Evolutionary conservation across 225 moss, liverwort and hornwort species (phyloP).

Genomic region (Climacium dendroides): DNA sequence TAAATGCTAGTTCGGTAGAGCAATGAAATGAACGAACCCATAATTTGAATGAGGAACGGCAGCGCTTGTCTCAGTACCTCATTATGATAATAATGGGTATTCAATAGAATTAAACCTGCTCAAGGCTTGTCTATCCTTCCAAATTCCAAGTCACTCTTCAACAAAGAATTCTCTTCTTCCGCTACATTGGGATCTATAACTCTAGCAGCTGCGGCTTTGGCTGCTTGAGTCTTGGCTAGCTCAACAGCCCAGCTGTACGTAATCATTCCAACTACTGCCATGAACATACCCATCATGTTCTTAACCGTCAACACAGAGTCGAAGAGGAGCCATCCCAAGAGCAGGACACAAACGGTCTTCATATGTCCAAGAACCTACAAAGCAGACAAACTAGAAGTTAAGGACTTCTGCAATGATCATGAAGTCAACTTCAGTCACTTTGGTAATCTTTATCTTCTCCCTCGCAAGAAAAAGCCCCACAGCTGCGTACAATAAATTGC

Average conservation of each 20-base stretch:
- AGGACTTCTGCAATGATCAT: background rate
- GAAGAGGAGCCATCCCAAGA: constrained; percentile 56
- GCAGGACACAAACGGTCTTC: constrained; percentile 53
- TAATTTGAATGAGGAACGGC: background rate
- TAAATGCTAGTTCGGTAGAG: background rate
- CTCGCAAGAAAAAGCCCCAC: background rate
- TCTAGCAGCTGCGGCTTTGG: constrained; percentile 17
- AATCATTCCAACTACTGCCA: constrained; percentile 54
- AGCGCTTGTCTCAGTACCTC: background rate
- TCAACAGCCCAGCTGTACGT: constrained; percentile 59
- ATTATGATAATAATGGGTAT: background rate
- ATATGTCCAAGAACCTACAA: constrained; percentile 54
- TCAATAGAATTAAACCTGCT: background rate
- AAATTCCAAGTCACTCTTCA: constrained; percentile 32
- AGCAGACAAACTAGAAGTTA: background rate
- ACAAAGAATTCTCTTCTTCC: constrained; percentile 21
- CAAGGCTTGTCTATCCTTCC: constrained; percentile 19
- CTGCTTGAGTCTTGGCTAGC: constrained; percentile 22
- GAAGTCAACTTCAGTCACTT: background rate
- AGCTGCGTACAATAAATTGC: background rate
- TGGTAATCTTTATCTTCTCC: background rate
- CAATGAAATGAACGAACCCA: background rate
- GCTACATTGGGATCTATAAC: background rate
- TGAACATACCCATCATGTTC: constrained; percentile 55
- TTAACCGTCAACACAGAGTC: constrained; percentile 40